These are phyloP conservation scores for Podospora fimiseda DNA, from an alignment of 495 filamentous ascomycete genomes.

Conservation along the genomic window DNA sequence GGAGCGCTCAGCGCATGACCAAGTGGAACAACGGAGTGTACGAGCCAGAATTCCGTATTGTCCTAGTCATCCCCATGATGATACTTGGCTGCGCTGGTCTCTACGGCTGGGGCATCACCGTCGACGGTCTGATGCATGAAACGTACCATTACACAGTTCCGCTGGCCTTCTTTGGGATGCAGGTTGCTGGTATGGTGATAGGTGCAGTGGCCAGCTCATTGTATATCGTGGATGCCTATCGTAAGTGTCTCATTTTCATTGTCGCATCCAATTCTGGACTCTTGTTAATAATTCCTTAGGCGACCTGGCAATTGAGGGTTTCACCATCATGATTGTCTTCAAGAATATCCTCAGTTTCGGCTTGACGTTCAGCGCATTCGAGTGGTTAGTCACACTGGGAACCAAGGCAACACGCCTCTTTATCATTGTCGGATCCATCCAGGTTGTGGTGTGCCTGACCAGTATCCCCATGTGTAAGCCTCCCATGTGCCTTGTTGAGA, in stretches of 20 bases:
- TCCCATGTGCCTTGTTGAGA: no score
- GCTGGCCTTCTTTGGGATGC: constrained; percentile 68
- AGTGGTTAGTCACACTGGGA: constrained; percentile 62
- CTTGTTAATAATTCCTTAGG: constrained; percentile 37
- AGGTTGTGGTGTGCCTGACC: constrained; percentile 65
- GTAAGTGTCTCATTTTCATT: no score
- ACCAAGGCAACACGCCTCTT: constrained; percentile 54
- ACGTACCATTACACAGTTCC: constrained; percentile 67
- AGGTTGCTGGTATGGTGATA: constrained; percentile 83
- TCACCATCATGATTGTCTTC: constrained; percentile 86
- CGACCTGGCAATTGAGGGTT: constrained; percentile 80
- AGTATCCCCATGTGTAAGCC: constrained; percentile 69
- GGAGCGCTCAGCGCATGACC: constrained; percentile 62
- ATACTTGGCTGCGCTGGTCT: constrained; percentile 72
- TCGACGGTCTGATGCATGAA: constrained; percentile 40
- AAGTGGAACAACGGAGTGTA: constrained; percentile 71
- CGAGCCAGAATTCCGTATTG: constrained; percentile 84
- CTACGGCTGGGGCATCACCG: constrained; percentile 74
- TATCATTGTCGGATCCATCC: constrained; percentile 64
- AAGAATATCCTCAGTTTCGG: constrained; percentile 87
- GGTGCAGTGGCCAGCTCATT: constrained; percentile 78
- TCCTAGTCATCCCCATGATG: constrained; percentile 75
- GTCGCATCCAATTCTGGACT: no score
- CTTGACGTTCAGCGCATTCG: constrained; percentile 72
- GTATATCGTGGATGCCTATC: constrained; percentile 93